phyloP scores from a whole-genome alignment of 2,329 filamentous ascomycete species.

The Neoarthrinium moseri region DNA sequence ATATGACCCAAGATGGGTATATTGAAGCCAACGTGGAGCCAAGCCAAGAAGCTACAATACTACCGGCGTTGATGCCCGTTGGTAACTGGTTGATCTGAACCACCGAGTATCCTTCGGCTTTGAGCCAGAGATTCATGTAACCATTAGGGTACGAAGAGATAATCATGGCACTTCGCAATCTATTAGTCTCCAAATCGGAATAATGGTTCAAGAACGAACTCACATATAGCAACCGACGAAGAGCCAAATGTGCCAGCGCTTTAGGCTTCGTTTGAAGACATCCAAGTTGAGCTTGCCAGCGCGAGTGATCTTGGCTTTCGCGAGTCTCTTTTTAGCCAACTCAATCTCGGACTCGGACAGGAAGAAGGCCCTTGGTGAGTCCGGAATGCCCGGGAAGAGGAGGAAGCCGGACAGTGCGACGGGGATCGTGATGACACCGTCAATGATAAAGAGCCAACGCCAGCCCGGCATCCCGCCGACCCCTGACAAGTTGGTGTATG shows the following conservation, averaged over 20 bases:
- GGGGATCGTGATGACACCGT: conserved; percentile 53
- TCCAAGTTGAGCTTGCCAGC: conserved; percentile 39
- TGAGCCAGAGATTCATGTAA: conserved; percentile 55
- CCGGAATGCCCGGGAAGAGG: conserved; percentile 41
- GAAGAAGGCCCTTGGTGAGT: conserved; percentile 35
- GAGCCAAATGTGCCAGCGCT: conserved; percentile 51
- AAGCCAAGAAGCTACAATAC: conserved; percentile 45
- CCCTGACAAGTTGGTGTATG: conserved; percentile 20
- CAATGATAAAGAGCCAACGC: conserved; percentile 52
- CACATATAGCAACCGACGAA: conserved; percentile 48
- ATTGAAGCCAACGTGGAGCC: conserved; percentile 50
- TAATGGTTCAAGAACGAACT: conserved; percentile 18
- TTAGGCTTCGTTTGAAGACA: conserved; percentile 43
- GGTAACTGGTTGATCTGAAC: conserved; percentile 49
- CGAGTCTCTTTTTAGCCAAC: conserved; percentile 33
- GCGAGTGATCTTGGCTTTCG: conserved; percentile 27
- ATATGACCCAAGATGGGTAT: conserved; percentile 48
- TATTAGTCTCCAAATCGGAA: neutral
- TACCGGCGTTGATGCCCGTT: conserved; percentile 46
- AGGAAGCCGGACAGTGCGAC: conserved; percentile 49
- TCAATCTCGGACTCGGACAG: conserved; percentile 32
- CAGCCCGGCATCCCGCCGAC: conserved; percentile 16
- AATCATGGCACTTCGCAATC: conserved; percentile 37
- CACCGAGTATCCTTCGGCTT: conserved; percentile 45
- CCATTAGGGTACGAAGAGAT: conserved; percentile 41